Evolutionary conservation across 306 rosid genomes (phyloP).

Genomic region (Pachyrhizus erosus): DNA sequence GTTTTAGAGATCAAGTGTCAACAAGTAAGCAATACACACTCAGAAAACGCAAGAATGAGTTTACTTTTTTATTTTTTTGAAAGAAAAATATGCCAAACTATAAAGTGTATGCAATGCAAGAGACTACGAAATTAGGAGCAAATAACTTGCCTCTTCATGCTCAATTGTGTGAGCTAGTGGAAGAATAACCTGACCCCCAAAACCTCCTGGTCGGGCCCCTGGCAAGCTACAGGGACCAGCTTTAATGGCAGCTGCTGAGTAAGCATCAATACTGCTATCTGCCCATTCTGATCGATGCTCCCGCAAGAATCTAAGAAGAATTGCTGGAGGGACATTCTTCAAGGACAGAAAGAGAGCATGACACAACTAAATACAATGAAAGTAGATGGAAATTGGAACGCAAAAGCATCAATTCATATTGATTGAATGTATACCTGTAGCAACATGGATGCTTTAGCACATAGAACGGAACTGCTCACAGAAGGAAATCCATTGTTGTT

Average conservation of each 20-base stretch:
- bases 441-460: slow-evolving; percentile 98
- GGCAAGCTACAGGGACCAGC: slow-evolving; percentile 86
- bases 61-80: too few species aligned
- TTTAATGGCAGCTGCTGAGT: slow-evolving; percentile 91
- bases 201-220: slow-evolving; percentile 70
- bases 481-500: slow-evolving; percentile 77
- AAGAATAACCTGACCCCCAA: slow-evolving; percentile 96
- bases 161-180: slow-evolving; percentile 95
- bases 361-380: slow-evolving; percentile 22
- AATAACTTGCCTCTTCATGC: slow-evolving; percentile 88
- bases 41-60: background rate
- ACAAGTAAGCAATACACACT: background rate
- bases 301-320: slow-evolving; percentile 89
- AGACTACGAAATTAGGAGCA: too few species aligned
- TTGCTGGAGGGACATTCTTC: slow-evolving; percentile 96
- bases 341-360: slow-evolving; percentile 28
- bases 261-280: slow-evolving; percentile 96
- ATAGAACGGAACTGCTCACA: slow-evolving; percentile 71
- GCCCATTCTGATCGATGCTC: slow-evolving; percentile 99
- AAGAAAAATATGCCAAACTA: too few species aligned
- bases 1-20: slow-evolving; percentile 46
- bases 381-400: background rate
- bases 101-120: too few species aligned
- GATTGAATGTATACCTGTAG: slow-evolving; percentile 64
- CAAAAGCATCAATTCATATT: background rate